A percentile compares a stretch with the other conserved stretches of the same genome.
These are phyloP conservation scores for Globisporangium megalacanthum DNA, from an alignment of 352 stramenopile species.

Conservation along the genomic window DNA sequence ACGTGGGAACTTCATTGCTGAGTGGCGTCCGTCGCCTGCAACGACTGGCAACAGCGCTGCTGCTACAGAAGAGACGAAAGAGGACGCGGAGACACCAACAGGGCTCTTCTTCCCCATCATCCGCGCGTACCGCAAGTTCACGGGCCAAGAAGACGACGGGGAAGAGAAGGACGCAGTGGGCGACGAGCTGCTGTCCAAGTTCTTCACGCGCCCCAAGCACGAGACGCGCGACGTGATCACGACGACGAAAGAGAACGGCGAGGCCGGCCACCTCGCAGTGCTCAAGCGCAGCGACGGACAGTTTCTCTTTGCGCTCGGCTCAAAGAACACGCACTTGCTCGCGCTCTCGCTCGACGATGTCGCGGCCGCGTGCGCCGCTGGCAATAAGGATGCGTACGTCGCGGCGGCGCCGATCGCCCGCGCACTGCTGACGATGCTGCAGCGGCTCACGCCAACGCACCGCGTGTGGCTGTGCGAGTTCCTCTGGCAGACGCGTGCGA, in stretches of 20 bases:
- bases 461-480: constrained; percentile 57
- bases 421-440: constrained; percentile 38
- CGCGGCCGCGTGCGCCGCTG: constrained; percentile 19
- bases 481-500: constrained; percentile 68
- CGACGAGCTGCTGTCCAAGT: constrained; percentile 53
- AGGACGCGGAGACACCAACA: not conserved
- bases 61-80: no score
- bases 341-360: constrained; percentile 46
- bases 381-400: constrained; percentile 38
- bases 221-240: constrained; percentile 51
- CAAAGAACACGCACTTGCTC: constrained; percentile 79
- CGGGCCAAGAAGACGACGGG: constrained; percentile 72
- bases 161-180: constrained; percentile 25
- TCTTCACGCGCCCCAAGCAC: constrained; percentile 59
- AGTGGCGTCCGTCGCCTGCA: constrained; percentile 21
- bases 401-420: constrained; percentile 46
- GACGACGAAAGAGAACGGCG: constrained; percentile 78
- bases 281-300: constrained; percentile 58
- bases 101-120: constrained; percentile 48
- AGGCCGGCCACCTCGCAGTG: constrained; percentile 66
- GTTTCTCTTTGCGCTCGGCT: constrained; percentile 70
- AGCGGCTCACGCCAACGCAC: constrained; percentile 26
- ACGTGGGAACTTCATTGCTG: constrained; percentile 66
- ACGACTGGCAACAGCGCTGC: no score
- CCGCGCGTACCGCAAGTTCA: constrained; percentile 78